Evolutionary conservation across 2,329 filamentous ascomycete genomes (phyloP), one percentile per base, ranked within the genome.

Genomic region (Microthyrium microscopicum): DNA sequence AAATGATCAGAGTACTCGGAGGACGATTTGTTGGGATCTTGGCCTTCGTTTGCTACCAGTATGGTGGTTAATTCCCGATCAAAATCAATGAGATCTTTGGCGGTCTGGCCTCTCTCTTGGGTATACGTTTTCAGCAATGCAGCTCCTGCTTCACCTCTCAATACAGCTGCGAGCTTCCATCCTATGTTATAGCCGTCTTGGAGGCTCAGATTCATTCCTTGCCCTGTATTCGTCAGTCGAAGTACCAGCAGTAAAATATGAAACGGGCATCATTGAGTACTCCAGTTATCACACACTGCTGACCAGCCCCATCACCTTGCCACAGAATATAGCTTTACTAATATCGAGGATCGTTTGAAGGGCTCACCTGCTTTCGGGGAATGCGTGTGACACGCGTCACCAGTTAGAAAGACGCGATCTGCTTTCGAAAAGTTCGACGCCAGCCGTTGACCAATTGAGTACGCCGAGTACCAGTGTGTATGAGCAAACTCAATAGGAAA

Each of bases 141-240:
- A 0, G 48, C 46, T 1, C 52, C 51, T 6, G 54, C 42, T 2
- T 53, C 47, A 7, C 53, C 40, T 4, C 58, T 56, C 19, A 58
- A 62, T 7, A 37, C 30, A 16, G 68, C 47, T 0, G 67, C 65
- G 19, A 58, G 46, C 44, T 72, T 72, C 67, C 68, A 71, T 19
- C 62, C 65, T 0, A 72, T 54, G 41, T 71, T 72, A 49, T 60
- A 70, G 4, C 60, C 54, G 47, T 81, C 76, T 43, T 77, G 73
- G 68, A 81, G 76, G 20, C 62, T 68, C 2, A 77, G 68, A 42
- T 81, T 81, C 73, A 80, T 79, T 9, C 76, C 75, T 45, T 78
- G 73, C 2, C 73, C 73, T n/a, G n/a, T n/a, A n/a, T n/a, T n/a
- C n/a, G n/a, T n/a, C n/a, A n/a, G n/a, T n/a, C n/a, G n/a, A n/a